Evolutionary conservation across 192 early-diverging fungal species (phyloP), one percentile per base, ranked within the genome.

Genomic region (Linnemannia elongata): DNA sequence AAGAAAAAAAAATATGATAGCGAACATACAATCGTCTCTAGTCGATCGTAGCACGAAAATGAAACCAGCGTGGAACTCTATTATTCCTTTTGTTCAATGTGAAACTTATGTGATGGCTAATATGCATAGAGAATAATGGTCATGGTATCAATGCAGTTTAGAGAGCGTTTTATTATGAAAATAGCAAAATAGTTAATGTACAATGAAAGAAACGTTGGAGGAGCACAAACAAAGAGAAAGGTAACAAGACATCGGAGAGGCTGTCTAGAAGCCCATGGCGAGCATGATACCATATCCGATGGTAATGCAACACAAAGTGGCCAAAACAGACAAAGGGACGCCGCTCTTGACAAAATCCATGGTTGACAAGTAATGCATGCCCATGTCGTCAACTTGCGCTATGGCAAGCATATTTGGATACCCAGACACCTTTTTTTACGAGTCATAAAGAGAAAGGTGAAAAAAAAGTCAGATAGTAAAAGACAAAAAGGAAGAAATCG

Each of bases 351-450:
- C 45, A 57, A 96, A 96, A 80, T 96, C 95, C n/a, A 71, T 79
- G 0, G 93, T 92, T 54, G 76, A 72, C 76, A 96, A 83, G 79
- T 93, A 96, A 52, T 93, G 94, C 20, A 87, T 88, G 35, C 95
- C 95, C 57, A 91, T 89, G 8, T 90, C 82, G 75, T 95, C 94
- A 78, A 95, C 94, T 55, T 91, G 80, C 30, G 92, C 91, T 45
- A 95, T 91, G 24, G 94, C 95, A 73, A 93, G 93, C 94, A 96
- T 95, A 82, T 96, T 96, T 13, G 95, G 95, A 88, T 93, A 96
- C 6, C 94, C 93, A 3, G 93, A 94, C n/a, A 96, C 60, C 60
- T 66, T 35, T 66, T 66, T 66, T 66, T 66, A 66, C n/a, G 35
- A 30, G 8, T 0, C 27, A 30, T 15, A 66, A 9, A 60, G 2